Conservation (phyloP, 1,139 yeast species). For the Nematodospora anomalae region DNA sequence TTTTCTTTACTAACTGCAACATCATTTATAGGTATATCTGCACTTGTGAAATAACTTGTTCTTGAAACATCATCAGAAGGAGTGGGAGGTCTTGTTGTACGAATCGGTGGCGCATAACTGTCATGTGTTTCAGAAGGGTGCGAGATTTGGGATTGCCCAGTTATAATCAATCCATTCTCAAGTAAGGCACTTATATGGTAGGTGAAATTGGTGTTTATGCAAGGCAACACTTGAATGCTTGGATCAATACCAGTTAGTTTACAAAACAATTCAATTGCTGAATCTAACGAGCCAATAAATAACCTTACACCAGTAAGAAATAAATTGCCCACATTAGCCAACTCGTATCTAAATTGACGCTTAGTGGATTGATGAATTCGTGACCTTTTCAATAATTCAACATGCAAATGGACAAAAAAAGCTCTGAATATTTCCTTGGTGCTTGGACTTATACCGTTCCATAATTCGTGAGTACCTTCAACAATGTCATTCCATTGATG, state of each 20-base stretch:
- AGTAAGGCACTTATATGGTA: slow-evolving; percentile 83
- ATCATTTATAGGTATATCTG: slow-evolving; percentile 17
- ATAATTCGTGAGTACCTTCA: slow-evolving; percentile 72
- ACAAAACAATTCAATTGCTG: slow-evolving; percentile 74
- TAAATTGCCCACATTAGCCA: slow-evolving; percentile 84
- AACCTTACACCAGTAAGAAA: slow-evolving; percentile 80
- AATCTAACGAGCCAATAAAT: slow-evolving; percentile 80
- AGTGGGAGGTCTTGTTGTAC: slow-evolving; percentile 38
- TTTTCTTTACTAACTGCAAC: slow-evolving; percentile 11
- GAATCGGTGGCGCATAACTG: slow-evolving; percentile 39
- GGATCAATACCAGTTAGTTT: slow-evolving; percentile 65
- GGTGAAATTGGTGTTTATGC: slow-evolving; percentile 79
- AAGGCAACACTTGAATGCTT: slow-evolving; percentile 65
- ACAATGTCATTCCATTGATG: slow-evolving; percentile 75
- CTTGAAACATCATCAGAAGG: slow-evolving; percentile 24
- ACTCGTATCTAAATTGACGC: slow-evolving; percentile 64
- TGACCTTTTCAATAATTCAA: slow-evolving; percentile 70
- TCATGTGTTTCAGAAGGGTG: slow-evolving; percentile 58
- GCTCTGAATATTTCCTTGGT: slow-evolving; percentile 75
- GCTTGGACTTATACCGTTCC: slow-evolving; percentile 63
- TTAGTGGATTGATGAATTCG: slow-evolving; percentile 45
- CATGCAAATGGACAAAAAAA: slow-evolving; percentile 75
- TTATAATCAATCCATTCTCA: slow-evolving; percentile 67
- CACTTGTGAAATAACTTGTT: slow-evolving; percentile 16
- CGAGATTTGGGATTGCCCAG: slow-evolving; percentile 95